Evolutionary conservation across 192 early-diverging fungal species (phyloP).

Genomic region (Rhizophagus prolifer): DNA sequence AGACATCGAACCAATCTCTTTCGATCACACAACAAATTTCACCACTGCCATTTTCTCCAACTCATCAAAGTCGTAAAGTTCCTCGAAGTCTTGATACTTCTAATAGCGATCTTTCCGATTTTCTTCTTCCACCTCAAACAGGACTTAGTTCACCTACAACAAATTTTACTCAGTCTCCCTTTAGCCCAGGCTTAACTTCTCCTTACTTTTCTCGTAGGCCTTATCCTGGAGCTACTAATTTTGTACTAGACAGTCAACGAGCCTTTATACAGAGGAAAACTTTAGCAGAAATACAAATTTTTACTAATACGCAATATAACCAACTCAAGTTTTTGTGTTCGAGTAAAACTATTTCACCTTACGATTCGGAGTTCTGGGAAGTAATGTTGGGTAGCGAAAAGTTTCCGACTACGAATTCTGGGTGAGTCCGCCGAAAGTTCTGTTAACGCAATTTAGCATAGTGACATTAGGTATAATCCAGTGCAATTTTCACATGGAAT

Average conservation of each 20-base stretch:
- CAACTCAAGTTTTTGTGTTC: constrained; percentile 23
- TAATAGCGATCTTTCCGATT: background rate
- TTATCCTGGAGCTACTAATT: background rate
- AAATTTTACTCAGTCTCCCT: background rate
- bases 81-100: constrained; percentile 1
- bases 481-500: background rate
- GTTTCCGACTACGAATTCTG: constrained; percentile 39
- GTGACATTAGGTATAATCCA: background rate
- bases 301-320: constrained; percentile 7
- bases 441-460: background rate
- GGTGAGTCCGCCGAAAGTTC: constrained; percentile 31
- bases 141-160: background rate
- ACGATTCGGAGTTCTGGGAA: constrained; percentile 39
- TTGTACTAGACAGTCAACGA: background rate
- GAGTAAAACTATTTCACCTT: background rate
- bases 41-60: background rate
- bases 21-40: background rate
- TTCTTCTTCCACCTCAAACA: constrained; percentile 8
- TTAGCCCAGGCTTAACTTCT: background rate
- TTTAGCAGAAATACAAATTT: constrained; percentile 18
- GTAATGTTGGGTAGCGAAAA: constrained; percentile 38
- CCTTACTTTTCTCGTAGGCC: background rate
- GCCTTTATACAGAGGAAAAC: constrained; percentile 11
- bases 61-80: constrained; percentile 5
- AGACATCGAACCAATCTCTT: background rate